Evolutionary conservation across 1,284 basidiomycete genomes (phyloP).

Genomic region (Boletellus dicymbophilus): DNA sequence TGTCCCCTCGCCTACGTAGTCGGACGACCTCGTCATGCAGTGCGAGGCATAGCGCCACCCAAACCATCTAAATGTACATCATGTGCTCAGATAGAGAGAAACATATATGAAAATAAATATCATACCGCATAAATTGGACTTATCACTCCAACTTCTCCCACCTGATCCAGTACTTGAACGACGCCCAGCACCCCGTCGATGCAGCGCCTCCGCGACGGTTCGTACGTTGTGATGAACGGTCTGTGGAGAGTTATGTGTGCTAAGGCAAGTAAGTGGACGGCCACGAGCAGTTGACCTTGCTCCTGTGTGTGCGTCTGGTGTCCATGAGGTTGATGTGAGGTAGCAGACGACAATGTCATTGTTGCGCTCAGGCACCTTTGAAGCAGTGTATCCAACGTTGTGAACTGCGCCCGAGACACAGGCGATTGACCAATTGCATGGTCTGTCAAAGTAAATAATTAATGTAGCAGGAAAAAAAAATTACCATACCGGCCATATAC

Average conservation of each 20-base stretch:
- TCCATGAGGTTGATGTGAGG: constrained; percentile 9
- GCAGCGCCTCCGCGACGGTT: constrained; percentile 29
- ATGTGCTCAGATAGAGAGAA: neutral
- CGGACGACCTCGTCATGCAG: constrained; percentile 23
- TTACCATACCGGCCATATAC: constrained; percentile 28
- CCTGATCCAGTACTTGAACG: constrained; percentile 16
- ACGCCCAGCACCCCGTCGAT: constrained; percentile 24
- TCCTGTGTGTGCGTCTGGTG: constrained; percentile 22
- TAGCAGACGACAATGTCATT: constrained; percentile 4
- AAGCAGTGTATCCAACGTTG: constrained; percentile 35
- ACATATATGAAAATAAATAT: neutral
- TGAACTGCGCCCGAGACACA: constrained; percentile 30
- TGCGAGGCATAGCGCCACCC: constrained; percentile 22
- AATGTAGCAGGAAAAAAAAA: no score
- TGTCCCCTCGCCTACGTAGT: constrained; percentile 9
- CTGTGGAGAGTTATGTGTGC: constrained; percentile 41
- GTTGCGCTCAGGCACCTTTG: constrained; percentile 29
- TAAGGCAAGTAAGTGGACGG: constrained; percentile 30
- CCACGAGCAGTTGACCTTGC: constrained; percentile 10
- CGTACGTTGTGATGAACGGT: constrained; percentile 26
- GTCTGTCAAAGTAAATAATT: constrained; percentile 14
- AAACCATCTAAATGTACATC: constrained; percentile 20
- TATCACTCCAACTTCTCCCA: constrained; percentile 5
- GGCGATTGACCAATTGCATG: constrained; percentile 16
- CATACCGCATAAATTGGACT: constrained; percentile 21